A percentile compares a stretch with the other conserved stretches of the same genome.
Evolutionary conservation across 1,284 basidiomycete species (phyloP).

Genomic region (Irpex sp.): DNA sequence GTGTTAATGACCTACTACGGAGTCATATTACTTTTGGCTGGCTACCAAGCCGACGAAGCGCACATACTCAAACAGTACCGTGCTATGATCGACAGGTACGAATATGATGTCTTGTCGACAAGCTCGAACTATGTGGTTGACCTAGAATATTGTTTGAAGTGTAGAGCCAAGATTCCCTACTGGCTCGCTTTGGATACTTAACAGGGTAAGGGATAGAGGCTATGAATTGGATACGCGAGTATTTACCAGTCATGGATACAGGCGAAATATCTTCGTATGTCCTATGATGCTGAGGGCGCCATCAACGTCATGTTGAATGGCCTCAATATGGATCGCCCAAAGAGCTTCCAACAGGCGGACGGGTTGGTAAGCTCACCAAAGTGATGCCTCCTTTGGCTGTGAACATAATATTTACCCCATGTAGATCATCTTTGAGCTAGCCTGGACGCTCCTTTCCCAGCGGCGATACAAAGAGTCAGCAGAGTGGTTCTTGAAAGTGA

Average conservation of each 20-base stretch:
- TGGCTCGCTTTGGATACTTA: constrained; percentile 71
- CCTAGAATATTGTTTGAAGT: constrained; percentile 18
- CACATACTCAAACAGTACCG: constrained; percentile 58
- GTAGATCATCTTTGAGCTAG: constrained; percentile 70
- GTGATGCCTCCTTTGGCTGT: not conserved
- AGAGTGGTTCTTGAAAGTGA: constrained; percentile 57
- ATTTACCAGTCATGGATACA: constrained; percentile 21
- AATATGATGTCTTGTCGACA: no score
- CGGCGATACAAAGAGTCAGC: constrained; percentile 62
- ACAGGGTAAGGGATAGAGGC: constrained; percentile 40
- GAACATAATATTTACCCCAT: not conserved
- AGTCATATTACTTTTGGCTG: constrained; percentile 59
- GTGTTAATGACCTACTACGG: constrained; percentile 76
- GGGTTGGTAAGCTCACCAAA: constrained; percentile 42
- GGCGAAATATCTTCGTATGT: constrained; percentile 75
- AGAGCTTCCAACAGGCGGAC: constrained; percentile 65
- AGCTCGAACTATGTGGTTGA: no score
- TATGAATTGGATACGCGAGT: not conserved
- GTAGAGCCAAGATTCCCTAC: constrained; percentile 55
- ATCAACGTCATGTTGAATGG: constrained; percentile 58
- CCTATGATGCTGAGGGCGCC: constrained; percentile 53
- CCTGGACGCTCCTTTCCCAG: constrained; percentile 67
- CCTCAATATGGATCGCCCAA: constrained; percentile 43
- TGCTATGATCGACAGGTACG: constrained; percentile 53
- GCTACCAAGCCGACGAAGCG: constrained; percentile 68